Evolutionary conservation across 257 asterid species (phyloP).

Genomic region (Jaltomata sinuosa): DNA sequence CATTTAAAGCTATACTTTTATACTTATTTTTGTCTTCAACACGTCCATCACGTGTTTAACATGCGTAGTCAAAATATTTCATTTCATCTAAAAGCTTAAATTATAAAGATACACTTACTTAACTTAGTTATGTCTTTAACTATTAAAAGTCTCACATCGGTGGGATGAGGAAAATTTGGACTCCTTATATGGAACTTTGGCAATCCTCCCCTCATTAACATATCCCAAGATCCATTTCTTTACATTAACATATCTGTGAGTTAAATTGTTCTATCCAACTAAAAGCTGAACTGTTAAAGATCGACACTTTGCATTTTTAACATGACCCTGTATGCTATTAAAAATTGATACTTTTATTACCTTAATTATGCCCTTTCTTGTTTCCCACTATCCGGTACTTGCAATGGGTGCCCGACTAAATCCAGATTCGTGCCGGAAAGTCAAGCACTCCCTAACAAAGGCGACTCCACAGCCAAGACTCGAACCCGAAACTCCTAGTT

Average conservation of each 20-base stretch:
- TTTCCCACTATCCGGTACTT: background rate
- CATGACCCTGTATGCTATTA: background rate
- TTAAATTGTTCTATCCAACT: background rate
- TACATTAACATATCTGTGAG: background rate
- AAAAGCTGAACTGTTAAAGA: background rate
- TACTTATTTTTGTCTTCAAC: background rate
- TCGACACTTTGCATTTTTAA: background rate
- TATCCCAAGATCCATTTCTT: too few species aligned
- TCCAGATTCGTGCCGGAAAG: background rate
- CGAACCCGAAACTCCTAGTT: background rate
- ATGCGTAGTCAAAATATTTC: background rate
- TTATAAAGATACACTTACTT: background rate
- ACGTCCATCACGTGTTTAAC: background rate
- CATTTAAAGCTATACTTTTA: background rate
- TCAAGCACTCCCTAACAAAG: background rate
- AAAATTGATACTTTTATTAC: background rate
- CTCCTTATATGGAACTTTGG: too few species aligned
- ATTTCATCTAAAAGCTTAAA: background rate
- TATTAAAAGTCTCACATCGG: too few species aligned
- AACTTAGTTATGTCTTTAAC: background rate
- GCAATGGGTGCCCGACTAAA: background rate
- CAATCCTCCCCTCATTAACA: too few species aligned
- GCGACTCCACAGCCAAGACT: background rate
- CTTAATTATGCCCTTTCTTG: background rate
- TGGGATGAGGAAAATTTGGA: too few species aligned